Evolutionary conservation across 2,329 filamentous ascomycete species (phyloP), one percentile per base, ranked within the genome.

Genomic region (Calonectria crousiana): DNA sequence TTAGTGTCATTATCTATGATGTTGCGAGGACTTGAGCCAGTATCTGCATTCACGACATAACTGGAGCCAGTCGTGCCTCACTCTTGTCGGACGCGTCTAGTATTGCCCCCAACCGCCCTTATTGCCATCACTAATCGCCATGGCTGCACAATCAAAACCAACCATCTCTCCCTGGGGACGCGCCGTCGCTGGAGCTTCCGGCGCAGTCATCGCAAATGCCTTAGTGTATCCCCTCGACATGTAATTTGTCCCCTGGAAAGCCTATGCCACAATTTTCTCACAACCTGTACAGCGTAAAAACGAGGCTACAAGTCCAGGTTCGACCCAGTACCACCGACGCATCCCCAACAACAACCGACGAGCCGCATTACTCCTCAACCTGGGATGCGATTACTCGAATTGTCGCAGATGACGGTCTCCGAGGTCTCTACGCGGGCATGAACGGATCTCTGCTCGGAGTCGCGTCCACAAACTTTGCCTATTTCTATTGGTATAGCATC

Each of bases 401-500:
- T 78, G 86, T 94, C 44, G 90, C 92, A 71, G 92, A 91, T 68
- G 97, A 99, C 79, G 97, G 97, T 38, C 71, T 97, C 11, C 81
- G 88, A 60, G 97, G 97, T 9, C 91, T 99, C 10, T 99, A 99
- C 82, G 92, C 94, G 67, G 97, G 97, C 74, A 96, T 99, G 84
- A 90, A 92, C 74, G 96, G 96, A 66, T 92, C 96, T 6, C 88
- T 99, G 23, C 87, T 98, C 67, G 97, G 97, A 69, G 97, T 99
- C 44, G 96, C 95, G 1, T 98, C 96, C 32, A 98, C 96, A 67
- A 99, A 99, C 85, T 99, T 99, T 84, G 97, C 97, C 81, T 99
- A 99, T 87, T 99, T 99, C 84, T 99, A 99, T 88, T 98, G 96
- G 96, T 98, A 98, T 84, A 96, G 95, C 6, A 87, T 97, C 34